Conservation (phyloP, 768 basidiomycete genomes). For the Kwoniella shandongensis region DNA sequence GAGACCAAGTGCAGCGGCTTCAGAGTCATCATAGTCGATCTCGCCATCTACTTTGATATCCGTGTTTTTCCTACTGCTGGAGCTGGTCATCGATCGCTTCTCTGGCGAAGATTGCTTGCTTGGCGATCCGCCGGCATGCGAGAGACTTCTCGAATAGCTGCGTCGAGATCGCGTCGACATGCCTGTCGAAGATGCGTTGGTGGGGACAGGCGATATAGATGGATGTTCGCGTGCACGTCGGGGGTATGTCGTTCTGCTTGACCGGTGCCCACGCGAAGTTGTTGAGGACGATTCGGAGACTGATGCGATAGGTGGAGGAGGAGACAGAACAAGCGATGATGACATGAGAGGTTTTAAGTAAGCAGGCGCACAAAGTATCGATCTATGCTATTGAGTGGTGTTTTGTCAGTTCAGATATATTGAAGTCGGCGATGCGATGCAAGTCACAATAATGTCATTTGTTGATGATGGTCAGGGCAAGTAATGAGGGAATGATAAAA, state of each 20-base stretch:
- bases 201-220: constrained; percentile 1
- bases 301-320: not conserved
- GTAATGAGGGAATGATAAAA: too few relatives aligned
- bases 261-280: constrained; percentile 7
- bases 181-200: constrained; percentile 5
- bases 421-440: too few relatives aligned
- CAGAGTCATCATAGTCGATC: too few relatives aligned
- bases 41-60: not conserved
- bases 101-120: constrained; percentile 5
- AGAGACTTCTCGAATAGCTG: constrained; percentile 9
- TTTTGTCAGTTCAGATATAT: too few relatives aligned
- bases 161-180: constrained; percentile 16
- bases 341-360: constrained; percentile 1
- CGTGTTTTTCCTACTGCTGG: not conserved
- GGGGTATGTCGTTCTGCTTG: constrained; percentile 9
- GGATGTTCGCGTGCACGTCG: constrained; percentile 2
- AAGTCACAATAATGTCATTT: too few relatives aligned
- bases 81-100: constrained; percentile 1
- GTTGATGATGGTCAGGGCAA: too few relatives aligned
- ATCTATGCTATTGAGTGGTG: too few relatives aligned
- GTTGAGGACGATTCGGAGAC: constrained; percentile 1
- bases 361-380: not conserved
- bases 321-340: constrained; percentile 5
- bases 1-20: constrained; percentile 11
- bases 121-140: constrained; percentile 7